phyloP scores from a whole-genome alignment of 768 basidiomycete species.

The Suillus spraguei region DNA sequence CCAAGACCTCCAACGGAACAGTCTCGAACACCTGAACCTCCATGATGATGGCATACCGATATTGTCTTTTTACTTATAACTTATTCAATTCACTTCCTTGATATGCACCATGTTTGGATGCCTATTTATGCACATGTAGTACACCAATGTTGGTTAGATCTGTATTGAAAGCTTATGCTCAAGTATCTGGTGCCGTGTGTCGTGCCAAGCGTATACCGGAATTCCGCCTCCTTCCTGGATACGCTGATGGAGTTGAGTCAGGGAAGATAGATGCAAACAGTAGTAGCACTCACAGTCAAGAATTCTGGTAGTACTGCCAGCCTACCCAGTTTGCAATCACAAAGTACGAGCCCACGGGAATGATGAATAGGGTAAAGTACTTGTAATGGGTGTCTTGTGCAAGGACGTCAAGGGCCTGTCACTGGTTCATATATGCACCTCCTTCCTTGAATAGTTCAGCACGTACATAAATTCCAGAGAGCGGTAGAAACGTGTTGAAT shows the following conservation, averaged over 20 bases:
- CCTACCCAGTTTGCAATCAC: constrained; percentile 99
- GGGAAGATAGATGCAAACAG: background rate
- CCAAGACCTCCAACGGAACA: constrained; percentile 47
- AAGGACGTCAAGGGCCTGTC: constrained; percentile 65
- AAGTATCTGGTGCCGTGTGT: constrained; percentile 19
- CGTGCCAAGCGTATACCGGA: background rate
- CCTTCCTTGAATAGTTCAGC: background rate
- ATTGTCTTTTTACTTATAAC: constrained; percentile 1
- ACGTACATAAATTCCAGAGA: constrained; percentile 54
- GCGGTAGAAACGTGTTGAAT: constrained; percentile 64
- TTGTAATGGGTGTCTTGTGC: constrained; percentile 86
- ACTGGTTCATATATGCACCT: constrained; percentile 10
- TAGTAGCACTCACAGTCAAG: constrained; percentile 43
- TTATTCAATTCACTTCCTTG: constrained; percentile 9
- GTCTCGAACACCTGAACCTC: constrained; percentile 41
- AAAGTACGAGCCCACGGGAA: constrained; percentile 85
- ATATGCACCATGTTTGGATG: constrained; percentile 9
- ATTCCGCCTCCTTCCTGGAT: background rate
- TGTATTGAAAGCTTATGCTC: constrained; percentile 8
- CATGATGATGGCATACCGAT: constrained; percentile 19
- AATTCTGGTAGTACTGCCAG: constrained; percentile 96
- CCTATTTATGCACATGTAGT: constrained; percentile 11
- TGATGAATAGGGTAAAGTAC: constrained; percentile 76
- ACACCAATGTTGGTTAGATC: constrained; percentile 1
- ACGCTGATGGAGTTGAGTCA: background rate